Conservation (phyloP, 495 filamentous ascomycete genomes). For the Daldinia childiae region DNA sequence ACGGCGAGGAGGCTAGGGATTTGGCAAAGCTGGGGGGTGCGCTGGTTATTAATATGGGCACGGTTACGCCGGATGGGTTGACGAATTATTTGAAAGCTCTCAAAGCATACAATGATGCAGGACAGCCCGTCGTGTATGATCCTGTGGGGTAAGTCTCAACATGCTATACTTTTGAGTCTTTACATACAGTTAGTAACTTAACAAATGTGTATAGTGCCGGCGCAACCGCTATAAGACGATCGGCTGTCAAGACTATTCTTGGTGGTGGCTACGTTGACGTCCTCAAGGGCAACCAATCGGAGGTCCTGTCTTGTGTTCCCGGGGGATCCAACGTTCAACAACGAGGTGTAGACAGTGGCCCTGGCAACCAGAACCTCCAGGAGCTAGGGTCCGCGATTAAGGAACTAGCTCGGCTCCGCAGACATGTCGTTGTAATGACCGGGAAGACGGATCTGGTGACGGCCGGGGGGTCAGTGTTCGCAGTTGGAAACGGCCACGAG, state of each 20-base stretch:
- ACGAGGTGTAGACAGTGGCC: slow-evolving; percentile 85
- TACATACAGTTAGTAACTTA: not conserved
- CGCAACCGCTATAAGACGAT: slow-evolving; percentile 77
- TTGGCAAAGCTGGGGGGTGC: slow-evolving; percentile 71
- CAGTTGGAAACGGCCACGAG: slow-evolving; percentile 79
- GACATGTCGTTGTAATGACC: slow-evolving; percentile 86
- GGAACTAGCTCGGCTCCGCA: slow-evolving; percentile 71
- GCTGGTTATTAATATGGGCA: slow-evolving; percentile 96
- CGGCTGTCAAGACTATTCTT: slow-evolving; percentile 76
- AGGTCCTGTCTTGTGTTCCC: slow-evolving; percentile 81
- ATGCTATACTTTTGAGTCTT: not conserved
- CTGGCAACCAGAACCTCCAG: slow-evolving; percentile 60
- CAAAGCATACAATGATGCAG: slow-evolving; percentile 79
- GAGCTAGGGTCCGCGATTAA: slow-evolving; percentile 70
- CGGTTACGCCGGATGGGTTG: slow-evolving; percentile 75
- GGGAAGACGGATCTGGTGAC: slow-evolving; percentile 81
- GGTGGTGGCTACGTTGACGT: slow-evolving; percentile 79
- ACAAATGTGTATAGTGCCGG: slow-evolving; percentile 62
- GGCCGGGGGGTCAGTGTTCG: slow-evolving; percentile 72
- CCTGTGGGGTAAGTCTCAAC: slow-evolving; percentile 73
- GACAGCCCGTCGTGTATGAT: slow-evolving; percentile 83
- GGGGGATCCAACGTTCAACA: slow-evolving; percentile 68
- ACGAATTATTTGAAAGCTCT: slow-evolving; percentile 67
- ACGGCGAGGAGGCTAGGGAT: slow-evolving; percentile 83
- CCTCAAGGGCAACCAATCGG: slow-evolving; percentile 95